Percentiles rank a stretch among this genome's conserved stretches.
Evolutionary conservation across 31 red algal genomes (phyloP).

Genomic region (Asparagopsis taxiformis): DNA sequence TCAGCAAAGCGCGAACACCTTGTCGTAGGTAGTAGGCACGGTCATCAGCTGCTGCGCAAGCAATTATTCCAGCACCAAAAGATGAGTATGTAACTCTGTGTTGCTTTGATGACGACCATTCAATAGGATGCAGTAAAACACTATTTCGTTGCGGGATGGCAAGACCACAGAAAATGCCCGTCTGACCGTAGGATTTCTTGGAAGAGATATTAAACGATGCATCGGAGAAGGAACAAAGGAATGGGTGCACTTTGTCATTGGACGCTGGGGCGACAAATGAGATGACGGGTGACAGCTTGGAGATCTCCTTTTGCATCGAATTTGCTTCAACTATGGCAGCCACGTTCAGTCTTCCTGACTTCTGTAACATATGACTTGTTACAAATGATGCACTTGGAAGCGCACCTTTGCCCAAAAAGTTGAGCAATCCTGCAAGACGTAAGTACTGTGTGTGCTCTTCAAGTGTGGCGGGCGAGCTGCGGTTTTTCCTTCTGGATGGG

Average conservation of each 20-base stretch:
- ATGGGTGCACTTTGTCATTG: not conserved
- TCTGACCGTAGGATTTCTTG: slow-evolving; percentile 8
- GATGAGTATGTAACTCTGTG: slow-evolving; percentile 6
- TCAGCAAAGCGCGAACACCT: slow-evolving; percentile 3
- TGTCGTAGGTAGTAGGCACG: too few relatives aligned
- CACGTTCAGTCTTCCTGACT: not conserved
- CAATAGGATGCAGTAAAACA: slow-evolving; percentile 6
- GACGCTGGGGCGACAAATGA: not conserved
- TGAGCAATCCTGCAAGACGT: slow-evolving; percentile 3
- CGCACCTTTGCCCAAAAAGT: slow-evolving; percentile 3
- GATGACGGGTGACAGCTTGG: not conserved
- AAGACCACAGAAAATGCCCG: slow-evolving; percentile 9
- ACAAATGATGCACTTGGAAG: slow-evolving; percentile 10
- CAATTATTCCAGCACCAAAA: slow-evolving; percentile 23
- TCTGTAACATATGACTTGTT: slow-evolving; percentile 4
- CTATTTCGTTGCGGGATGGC: not conserved
- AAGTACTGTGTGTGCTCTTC: slow-evolving; percentile 9
- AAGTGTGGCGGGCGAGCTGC: not conserved
- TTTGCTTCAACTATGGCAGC: not conserved
- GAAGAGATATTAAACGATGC: not conserved
- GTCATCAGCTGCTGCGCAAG: not conserved
- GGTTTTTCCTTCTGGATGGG: not conserved
- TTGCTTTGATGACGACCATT: slow-evolving; percentile 6
- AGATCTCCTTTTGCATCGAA: slow-evolving; percentile 1
- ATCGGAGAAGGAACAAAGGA: slow-evolving; percentile 10